Percentiles rank a stretch among this genome's conserved stretches.
These are phyloP conservation scores for Clavulina sp. DNA, from an alignment of 768 basidiomycete genomes.

Conservation along the genomic window DNA sequence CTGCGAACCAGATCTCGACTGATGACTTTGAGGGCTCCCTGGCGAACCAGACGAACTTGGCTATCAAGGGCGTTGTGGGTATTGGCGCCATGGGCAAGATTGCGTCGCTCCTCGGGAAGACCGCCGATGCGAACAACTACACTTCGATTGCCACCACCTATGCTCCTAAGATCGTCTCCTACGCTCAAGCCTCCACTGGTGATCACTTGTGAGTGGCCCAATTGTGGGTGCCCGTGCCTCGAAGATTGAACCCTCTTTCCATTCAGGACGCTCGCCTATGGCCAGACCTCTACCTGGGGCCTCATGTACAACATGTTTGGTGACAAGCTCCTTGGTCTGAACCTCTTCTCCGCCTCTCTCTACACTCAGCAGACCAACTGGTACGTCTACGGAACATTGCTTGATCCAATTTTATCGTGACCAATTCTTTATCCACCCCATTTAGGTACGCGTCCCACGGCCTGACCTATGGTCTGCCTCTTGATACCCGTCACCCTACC, in stretches of 20 bases:
- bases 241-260: neutral
- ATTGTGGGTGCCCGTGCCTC: neutral
- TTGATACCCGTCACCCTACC: neutral
- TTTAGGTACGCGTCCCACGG: neutral
- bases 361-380: constrained; percentile 12
- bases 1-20: constrained; percentile 7
- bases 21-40: constrained; percentile 5
- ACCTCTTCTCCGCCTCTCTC: constrained; percentile 10
- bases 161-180: constrained; percentile 5
- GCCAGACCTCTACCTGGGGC: constrained; percentile 10
- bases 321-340: constrained; percentile 10
- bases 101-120: constrained; percentile 1
- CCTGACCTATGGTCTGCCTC: neutral
- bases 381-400: neutral
- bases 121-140: constrained; percentile 4
- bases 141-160: constrained; percentile 1
- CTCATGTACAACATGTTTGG: constrained; percentile 3
- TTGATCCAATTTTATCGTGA: neutral
- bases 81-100: constrained; percentile 10
- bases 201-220: constrained; percentile 6
- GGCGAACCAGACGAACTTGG: constrained; percentile 9
- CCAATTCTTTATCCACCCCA: neutral
- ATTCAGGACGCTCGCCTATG: constrained; percentile 1
- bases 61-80: constrained; percentile 13
- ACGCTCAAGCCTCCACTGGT: constrained; percentile 5